phyloP scores from a whole-genome alignment of 495 filamentous ascomycete species.

The Recurvomyces mirabilis region DNA sequence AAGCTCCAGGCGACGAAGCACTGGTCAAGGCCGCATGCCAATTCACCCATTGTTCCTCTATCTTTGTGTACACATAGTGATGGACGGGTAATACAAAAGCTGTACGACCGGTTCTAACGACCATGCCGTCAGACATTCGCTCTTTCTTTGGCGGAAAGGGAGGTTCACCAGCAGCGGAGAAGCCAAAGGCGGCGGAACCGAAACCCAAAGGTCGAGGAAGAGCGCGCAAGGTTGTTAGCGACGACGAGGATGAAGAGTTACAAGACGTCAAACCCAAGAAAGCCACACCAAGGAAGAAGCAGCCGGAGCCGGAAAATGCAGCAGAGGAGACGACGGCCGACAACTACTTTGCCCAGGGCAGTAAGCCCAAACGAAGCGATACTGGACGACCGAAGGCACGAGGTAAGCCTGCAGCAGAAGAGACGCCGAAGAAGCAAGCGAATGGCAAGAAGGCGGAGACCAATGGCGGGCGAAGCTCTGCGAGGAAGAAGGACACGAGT shows the following conservation, averaged over 20 bases:
- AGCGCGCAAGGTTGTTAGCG: conserved; percentile 24
- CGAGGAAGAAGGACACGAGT: conserved; percentile 15
- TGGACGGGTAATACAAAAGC: no score
- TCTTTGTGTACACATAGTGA: no score
- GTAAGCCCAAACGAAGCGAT: conserved; percentile 32
- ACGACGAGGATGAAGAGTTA: conserved; percentile 28
- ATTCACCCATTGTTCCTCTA: no score
- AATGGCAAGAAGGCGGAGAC: conserved; percentile 21
- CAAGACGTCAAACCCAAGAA: conserved; percentile 22
- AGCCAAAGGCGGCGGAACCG: conserved; percentile 16
- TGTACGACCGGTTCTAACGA: background rate
- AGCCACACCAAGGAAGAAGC: conserved; percentile 25
- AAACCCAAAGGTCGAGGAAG: conserved; percentile 22
- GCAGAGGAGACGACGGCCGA: conserved; percentile 28
- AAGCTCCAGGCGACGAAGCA: no score
- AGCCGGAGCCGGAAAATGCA: conserved; percentile 20
- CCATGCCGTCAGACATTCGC: conserved; percentile 25
- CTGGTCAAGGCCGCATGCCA: no score
- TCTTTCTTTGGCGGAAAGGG: conserved; percentile 33
- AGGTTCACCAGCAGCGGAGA: conserved; percentile 4
- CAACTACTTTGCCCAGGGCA: conserved; percentile 29
- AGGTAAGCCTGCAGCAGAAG: conserved; percentile 18
- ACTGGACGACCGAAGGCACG: conserved; percentile 18
- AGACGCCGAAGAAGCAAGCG: conserved; percentile 23
- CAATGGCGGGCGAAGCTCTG: conserved; percentile 9